Evolutionary conservation across 2,329 filamentous ascomycete genomes (phyloP).

Genomic region (Pyrenochaeta sp.): DNA sequence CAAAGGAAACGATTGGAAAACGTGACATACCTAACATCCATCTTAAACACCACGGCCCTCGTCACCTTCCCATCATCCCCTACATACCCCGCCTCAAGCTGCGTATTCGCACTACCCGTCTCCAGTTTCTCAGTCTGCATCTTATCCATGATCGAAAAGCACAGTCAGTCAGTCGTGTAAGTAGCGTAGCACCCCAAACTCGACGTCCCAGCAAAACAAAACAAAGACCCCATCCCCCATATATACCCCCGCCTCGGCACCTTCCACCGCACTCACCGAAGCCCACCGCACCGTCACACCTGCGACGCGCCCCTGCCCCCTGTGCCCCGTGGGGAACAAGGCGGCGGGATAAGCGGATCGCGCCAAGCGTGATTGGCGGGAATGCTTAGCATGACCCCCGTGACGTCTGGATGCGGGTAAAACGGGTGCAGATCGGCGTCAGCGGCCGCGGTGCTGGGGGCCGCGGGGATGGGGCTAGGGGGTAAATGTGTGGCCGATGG

Average conservation of each 20-base stretch:
- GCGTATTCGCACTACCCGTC: conserved; percentile 14
- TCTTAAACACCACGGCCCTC: conserved; percentile 58
- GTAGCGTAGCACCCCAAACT: neutral
- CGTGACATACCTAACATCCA: conserved; percentile 56
- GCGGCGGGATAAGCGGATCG: neutral
- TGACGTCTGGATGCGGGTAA: neutral
- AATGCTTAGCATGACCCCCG: neutral
- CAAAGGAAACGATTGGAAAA: conserved; percentile 7
- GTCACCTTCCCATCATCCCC: conserved; percentile 17
- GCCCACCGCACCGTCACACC: too few species aligned
- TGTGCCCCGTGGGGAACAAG: conserved; percentile 3
- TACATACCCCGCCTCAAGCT: conserved; percentile 24
- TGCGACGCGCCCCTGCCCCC: too few species aligned
- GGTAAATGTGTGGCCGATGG: neutral
- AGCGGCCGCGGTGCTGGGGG: too few species aligned
- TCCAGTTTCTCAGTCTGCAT: conserved; percentile 38
- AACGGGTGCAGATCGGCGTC: neutral
- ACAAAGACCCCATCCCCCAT: too few species aligned
- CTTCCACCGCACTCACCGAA: too few species aligned
- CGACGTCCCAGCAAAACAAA: too few species aligned
- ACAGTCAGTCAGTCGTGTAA: neutral
- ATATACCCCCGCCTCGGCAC: too few species aligned
- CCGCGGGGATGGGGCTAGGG: neutral
- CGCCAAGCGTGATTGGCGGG: neutral
- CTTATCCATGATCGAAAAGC: conserved; percentile 17